phyloP scores from a whole-genome alignment of 208 protist genomes.

The Leptomonas pyrrhocoris region DNA sequence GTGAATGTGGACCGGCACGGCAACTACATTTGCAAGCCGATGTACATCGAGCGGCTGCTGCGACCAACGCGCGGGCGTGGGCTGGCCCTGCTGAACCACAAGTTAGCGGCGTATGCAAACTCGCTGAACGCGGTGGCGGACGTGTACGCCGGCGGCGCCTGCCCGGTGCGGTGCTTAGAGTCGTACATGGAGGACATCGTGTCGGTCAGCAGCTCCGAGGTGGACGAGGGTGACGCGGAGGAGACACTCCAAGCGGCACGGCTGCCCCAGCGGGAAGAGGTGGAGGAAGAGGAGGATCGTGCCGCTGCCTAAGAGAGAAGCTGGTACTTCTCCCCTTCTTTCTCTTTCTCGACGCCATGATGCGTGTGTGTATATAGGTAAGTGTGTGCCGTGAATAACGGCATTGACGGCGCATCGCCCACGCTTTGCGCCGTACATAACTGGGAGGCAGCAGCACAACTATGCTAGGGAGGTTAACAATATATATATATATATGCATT shows the following conservation, averaged over 20 bases:
- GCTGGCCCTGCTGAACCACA: constrained; percentile 54
- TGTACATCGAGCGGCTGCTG: constrained; percentile 79
- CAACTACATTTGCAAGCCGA: constrained; percentile 82
- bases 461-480: too few species aligned
- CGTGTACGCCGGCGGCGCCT: constrained; percentile 31
- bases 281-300: constrained; percentile 3
- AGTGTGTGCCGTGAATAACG: too few species aligned
- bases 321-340: constrained; percentile 1
- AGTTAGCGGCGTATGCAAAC: constrained; percentile 55
- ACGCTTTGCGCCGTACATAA: too few species aligned
- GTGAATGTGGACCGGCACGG: constrained; percentile 80
- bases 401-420: too few species aligned
- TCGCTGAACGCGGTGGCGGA: constrained; percentile 74
- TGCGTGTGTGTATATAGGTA: background rate
- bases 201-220: constrained; percentile 19
- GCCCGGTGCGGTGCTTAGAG: constrained; percentile 44
- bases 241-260: too few species aligned
- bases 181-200: constrained; percentile 36
- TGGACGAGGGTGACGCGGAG: background rate
- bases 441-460: too few species aligned
- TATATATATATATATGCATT: background rate
- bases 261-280: constrained; percentile 6
- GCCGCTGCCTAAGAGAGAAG: too few species aligned
- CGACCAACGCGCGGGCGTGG: constrained; percentile 55
- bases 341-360: background rate